Evolutionary conservation across 1,284 basidiomycete species (phyloP).

Genomic region (Fomitopsis pinicola): DNA sequence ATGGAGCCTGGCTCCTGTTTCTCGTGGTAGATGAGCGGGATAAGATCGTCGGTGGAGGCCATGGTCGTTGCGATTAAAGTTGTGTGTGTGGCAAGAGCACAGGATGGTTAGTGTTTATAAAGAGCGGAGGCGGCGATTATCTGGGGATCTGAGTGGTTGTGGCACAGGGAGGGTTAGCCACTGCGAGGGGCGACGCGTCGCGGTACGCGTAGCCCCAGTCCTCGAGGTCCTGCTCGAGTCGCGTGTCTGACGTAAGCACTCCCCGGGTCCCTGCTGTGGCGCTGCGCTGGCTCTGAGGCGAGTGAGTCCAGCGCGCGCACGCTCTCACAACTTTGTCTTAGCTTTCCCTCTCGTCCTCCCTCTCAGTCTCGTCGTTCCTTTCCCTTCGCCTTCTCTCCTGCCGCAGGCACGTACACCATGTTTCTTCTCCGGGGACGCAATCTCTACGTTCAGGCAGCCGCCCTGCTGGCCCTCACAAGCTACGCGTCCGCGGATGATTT

Average conservation of each 20-base stretch:
- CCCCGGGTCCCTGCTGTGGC: neutral
- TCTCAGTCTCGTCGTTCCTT: neutral
- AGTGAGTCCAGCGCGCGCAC: neutral
- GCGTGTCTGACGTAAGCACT: constrained; percentile 34
- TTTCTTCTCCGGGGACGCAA: constrained; percentile 23
- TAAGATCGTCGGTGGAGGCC: constrained; percentile 52
- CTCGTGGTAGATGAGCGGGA: constrained; percentile 70
- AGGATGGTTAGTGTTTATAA: neutral
- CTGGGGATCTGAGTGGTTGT: neutral
- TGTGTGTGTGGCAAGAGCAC: neutral
- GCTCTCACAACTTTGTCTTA: neutral
- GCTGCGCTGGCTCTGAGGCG: neutral
- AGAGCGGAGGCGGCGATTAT: neutral
- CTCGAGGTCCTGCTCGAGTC: constrained; percentile 19
- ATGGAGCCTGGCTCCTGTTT: constrained; percentile 72
- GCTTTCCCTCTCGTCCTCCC: neutral
- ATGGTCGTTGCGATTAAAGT: constrained; percentile 29
- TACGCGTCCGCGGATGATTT: constrained; percentile 37
- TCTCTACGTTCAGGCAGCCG: neutral
- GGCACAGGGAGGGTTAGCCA: neutral
- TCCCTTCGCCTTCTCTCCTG: constrained; percentile 3
- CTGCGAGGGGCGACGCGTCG: constrained; percentile 20
- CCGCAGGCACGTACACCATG: constrained; percentile 13
- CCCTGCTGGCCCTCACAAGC: constrained; percentile 27
- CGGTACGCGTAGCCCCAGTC: constrained; percentile 20